Evolutionary conservation across 495 filamentous ascomycete genomes (phyloP).

Genomic region (Amphirosellinia nigrospora): DNA sequence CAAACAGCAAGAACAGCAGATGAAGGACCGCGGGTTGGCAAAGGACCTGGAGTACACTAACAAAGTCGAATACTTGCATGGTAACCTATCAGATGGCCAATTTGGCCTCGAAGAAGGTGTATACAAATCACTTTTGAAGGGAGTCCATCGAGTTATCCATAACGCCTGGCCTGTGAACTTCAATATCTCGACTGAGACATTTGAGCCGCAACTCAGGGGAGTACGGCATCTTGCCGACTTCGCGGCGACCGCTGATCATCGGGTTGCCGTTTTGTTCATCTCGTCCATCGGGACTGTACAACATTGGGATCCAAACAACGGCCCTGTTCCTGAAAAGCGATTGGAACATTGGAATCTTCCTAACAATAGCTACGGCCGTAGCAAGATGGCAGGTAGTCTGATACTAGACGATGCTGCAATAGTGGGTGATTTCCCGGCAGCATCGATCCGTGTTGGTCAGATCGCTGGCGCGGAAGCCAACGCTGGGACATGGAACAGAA

Average conservation of each 20-base stretch:
- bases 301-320: conserved; percentile 31
- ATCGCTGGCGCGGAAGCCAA: conserved; percentile 53
- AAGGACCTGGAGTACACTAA: conserved; percentile 30
- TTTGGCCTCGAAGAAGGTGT: conserved; percentile 45
- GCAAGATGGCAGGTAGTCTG: conserved; percentile 56
- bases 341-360: conserved; percentile 42
- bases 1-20: conserved; percentile 34
- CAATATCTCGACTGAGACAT: conserved; percentile 56
- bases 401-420: conserved; percentile 49
- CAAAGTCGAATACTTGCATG: conserved; percentile 54
- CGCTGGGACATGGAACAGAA: conserved; percentile 54
- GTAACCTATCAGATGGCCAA: conserved; percentile 46
- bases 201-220: conserved; percentile 56
- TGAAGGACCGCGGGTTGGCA: conserved; percentile 35
- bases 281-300: conserved; percentile 54
- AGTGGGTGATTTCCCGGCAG: conserved; percentile 41
- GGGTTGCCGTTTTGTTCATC: conserved; percentile 55
- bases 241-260: conserved; percentile 39
- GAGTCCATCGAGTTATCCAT: conserved; percentile 58
- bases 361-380: conserved; percentile 57
- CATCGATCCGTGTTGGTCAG: conserved; percentile 58
- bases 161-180: conserved; percentile 66
- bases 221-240: conserved; percentile 59
- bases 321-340: conserved; percentile 46
- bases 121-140: conserved; percentile 42